These are phyloP conservation scores for Melanogaster broomeanus DNA, from an alignment of 768 basidiomycete genomes.

Conservation along the genomic window DNA sequence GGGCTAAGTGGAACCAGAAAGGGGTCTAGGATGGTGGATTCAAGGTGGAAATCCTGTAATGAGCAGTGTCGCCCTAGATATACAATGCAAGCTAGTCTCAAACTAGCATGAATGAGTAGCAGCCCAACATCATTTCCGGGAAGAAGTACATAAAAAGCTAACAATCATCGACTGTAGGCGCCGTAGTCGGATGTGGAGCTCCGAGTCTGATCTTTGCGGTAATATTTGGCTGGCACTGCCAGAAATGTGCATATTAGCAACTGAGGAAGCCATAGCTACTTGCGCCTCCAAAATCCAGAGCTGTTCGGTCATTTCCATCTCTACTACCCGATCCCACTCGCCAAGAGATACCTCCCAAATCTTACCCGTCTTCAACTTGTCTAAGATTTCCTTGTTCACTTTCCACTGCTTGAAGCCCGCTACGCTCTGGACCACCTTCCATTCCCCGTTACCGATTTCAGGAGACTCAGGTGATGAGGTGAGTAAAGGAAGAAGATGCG, in stretches of 20 bases:
- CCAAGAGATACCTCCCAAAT: conserved; percentile 24
- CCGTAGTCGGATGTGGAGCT: too few relatives aligned
- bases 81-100: too few relatives aligned
- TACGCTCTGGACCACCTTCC: conserved; percentile 48
- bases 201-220: too few relatives aligned
- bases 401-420: conserved; percentile 46
- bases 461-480: conserved; percentile 59
- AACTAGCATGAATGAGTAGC: too few relatives aligned
- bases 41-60: too few relatives aligned
- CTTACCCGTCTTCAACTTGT: conserved; percentile 18
- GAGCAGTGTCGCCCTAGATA: too few relatives aligned
- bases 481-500: conserved; percentile 48
- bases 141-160: too few relatives aligned
- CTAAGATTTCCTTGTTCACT: conserved; percentile 16
- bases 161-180: too few relatives aligned
- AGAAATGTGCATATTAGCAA: neutral
- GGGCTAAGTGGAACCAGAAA: too few relatives aligned
- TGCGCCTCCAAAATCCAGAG: conserved; percentile 52
- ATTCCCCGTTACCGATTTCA: conserved; percentile 30
- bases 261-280: neutral
- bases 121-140: too few relatives aligned
- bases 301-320: conserved; percentile 40
- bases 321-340: conserved; percentile 30
- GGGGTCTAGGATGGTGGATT: too few relatives aligned
- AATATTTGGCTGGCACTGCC: too few relatives aligned